Base-by-base conservation (phyloP, 441 rosid genomes). In the Euphorbia corollata region DNA sequence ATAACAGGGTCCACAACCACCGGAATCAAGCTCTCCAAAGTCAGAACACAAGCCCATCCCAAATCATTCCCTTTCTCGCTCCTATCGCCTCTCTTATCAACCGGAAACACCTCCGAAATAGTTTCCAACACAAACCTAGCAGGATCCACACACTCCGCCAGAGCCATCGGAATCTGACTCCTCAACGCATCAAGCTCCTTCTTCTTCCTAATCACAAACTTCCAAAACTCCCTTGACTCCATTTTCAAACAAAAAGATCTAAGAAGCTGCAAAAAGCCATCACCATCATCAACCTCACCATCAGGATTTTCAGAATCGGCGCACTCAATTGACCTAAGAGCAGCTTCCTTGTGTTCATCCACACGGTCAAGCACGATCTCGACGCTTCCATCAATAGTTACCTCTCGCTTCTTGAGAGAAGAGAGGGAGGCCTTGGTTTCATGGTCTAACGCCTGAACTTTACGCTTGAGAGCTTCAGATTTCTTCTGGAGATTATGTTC, bases 21-120 rank as follows among this genome's bases (percentile, higher is more conserved):
- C 30, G 97, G 92, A 41, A 88, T 84, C 83, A 92, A 78, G 45
- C 96, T 87, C 84, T 90, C 98, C 6, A 92, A 76, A 47, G 85
- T 79, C 83, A 93, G 72, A 20, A 93, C 99, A 55, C 97, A 93
- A 39, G 99, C 97, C 99, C 99, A 93, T 9, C 96, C 97, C 38
- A 84, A 82, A 78, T 93, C 99, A 16, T 85, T 89, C 48, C 78
- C 78, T 38, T 75, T 68, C 71, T 76, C 82, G 7, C 70, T 73
- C 64, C 66, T 78, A 3, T 74, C 79, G 18, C 64, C 79, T 19
- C 97, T 82, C 70, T 81, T 91, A 55, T 93, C 97, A 70, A 91
- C 86, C 11, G 99, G 99, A 67, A 93, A 93, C 9, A 93, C 97
- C 80, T 93, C 96, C 2, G 99, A 91, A 47, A 91, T 89, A 2